phyloP scores from a whole-genome alignment of 1,139 yeast species.

The Suhomyces yuchorum region DNA sequence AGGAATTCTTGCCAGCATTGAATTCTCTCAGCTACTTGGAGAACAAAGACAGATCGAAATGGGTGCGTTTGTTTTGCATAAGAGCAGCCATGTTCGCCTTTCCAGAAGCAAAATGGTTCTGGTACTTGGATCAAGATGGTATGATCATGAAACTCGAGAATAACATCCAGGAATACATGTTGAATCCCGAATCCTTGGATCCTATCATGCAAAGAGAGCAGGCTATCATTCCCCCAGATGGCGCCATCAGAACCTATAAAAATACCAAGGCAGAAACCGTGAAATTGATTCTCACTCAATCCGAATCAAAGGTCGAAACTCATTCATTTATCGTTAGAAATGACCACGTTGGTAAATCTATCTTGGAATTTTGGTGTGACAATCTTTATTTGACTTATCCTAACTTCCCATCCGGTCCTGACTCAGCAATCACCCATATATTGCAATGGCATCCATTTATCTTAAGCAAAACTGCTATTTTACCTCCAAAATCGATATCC shows the following conservation, averaged over 20 bases:
- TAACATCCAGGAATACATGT: slow-evolving; percentile 57
- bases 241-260: slow-evolving; percentile 70
- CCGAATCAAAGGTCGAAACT: slow-evolving; percentile 59
- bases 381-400: slow-evolving; percentile 65
- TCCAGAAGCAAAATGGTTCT: slow-evolving; percentile 80
- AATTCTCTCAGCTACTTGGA: slow-evolving; percentile 44
- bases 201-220: slow-evolving; percentile 64
- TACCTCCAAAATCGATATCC: slow-evolving; percentile 54
- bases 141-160: slow-evolving; percentile 66
- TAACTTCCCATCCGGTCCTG: slow-evolving; percentile 62
- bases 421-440: slow-evolving; percentile 74
- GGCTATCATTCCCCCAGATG: slow-evolving; percentile 68
- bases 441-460: slow-evolving; percentile 92
- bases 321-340: slow-evolving; percentile 70
- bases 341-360: slow-evolving; percentile 61
- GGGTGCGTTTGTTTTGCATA: slow-evolving; percentile 62
- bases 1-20: slow-evolving; percentile 70
- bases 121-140: slow-evolving; percentile 80
- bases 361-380: slow-evolving; percentile 77
- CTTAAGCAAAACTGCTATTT: slow-evolving; percentile 68
- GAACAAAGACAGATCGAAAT: slow-evolving; percentile 42
- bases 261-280: slow-evolving; percentile 56
- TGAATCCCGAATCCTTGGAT: slow-evolving; percentile 57
- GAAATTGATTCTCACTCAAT: slow-evolving; percentile 67
- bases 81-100: slow-evolving; percentile 87